Conservation (phyloP, 2,329 filamentous ascomycete species). For the Drechslerella coelobrocha region DNA sequence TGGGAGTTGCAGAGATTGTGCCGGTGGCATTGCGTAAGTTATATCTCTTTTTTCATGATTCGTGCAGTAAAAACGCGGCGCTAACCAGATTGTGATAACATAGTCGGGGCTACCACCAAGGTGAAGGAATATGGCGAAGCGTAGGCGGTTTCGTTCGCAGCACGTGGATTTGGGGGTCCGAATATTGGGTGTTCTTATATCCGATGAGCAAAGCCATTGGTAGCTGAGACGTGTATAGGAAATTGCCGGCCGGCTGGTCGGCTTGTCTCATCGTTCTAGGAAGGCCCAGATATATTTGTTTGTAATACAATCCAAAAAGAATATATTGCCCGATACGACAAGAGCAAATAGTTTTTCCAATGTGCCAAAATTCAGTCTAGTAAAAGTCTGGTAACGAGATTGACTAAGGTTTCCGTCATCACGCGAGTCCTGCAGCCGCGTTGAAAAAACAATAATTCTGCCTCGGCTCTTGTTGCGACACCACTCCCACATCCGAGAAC, state of each 20-base stretch:
- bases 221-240: constrained; percentile 14
- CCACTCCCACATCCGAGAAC: too few species aligned
- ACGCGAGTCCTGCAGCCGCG: not conserved
- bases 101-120: constrained; percentile 44
- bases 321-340: constrained; percentile 6
- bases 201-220: not conserved
- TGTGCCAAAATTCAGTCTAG: too few species aligned
- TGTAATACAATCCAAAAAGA: constrained; percentile 34
- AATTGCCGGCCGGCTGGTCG: not conserved
- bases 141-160: constrained; percentile 3
- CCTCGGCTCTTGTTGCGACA: too few species aligned
- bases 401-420: not conserved
- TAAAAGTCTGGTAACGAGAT: too few species aligned
- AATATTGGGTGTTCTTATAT: constrained; percentile 2
- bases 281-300: constrained; percentile 25
- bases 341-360: not conserved
- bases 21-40: constrained; percentile 74
- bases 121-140: constrained; percentile 48
- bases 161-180: too few species aligned
- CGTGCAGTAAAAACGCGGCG: not conserved
- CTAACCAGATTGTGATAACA: constrained; percentile 3
- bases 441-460: too few species aligned
- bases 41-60: not conserved
- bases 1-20: constrained; percentile 94
- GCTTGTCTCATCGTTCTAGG: constrained; percentile 5